Base-by-base conservation (phyloP, 176 grass and related monocot species). In the Juncus inflexus region DNA sequence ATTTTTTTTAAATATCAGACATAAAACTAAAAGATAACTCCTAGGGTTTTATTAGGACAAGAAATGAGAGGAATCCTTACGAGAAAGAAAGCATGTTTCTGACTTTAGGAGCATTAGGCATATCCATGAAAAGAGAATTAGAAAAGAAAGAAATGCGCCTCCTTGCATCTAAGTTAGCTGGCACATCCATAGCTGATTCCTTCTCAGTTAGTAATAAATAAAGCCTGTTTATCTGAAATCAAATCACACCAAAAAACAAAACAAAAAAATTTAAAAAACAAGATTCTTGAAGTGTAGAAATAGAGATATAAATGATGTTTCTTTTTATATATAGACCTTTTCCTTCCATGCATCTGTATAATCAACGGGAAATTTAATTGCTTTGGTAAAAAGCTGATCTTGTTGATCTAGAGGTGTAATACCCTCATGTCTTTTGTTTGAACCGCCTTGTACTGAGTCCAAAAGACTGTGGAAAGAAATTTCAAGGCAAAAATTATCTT, bases 181-280 rank as follows among this genome's bases (percentile, higher is more conserved):
- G 94, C n/a, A 99, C 94, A 89, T 99, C 94, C 88, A 92, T 92
- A 63, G 88, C 94, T 79, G 94, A 99, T 70, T 99, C 94, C 78
- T 84, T 99, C 66, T 89, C 94, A 19, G 85, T 99, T 42, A 99
- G 76, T 56, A 99, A 79, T 64, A 92, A 80, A 78, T 99, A 86
- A 61, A 99, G 80, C 64, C 94, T 84, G 43, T 99, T 99, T 66
- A 99, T 89, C 94, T 99, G 77, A 13, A 55, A 63, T 68, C 2
- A 28, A 28, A 28, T 28, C 19, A 28, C 19, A 42, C 50, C 15
- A 12, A 76, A 62, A 43, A 68, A 14, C 10, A 68, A 79, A 83
- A 80, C 37, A 45, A 79, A 42, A 3, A 64, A 36, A 16, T 61
- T 50, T 62, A 70, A 7, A 72, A 54, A 13, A 67, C 75, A 38